A percentile compares a stretch with the other conserved stretches of the same genome.
Evolutionary conservation across 805 yeast genomes (phyloP).

Genomic region (Dipodascus albidus): DNA sequence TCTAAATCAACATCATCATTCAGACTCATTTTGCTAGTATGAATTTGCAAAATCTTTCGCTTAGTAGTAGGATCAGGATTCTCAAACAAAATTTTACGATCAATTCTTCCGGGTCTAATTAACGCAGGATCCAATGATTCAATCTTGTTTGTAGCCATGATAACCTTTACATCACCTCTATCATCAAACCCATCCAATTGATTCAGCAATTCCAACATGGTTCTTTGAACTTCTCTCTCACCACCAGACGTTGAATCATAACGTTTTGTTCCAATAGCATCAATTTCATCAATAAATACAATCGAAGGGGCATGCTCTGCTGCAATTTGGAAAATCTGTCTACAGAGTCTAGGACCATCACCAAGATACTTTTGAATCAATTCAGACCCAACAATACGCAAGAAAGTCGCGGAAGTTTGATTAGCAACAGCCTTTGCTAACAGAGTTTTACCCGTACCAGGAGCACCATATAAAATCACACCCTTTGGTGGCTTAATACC

Average conservation of each 20-base stretch:
- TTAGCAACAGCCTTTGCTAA: constrained; percentile 97
- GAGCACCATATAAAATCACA: constrained; percentile 93
- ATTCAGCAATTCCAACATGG: constrained; percentile 90
- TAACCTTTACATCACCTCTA: constrained; percentile 92
- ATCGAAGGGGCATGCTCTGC: constrained; percentile 97
- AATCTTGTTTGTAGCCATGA: constrained; percentile 95
- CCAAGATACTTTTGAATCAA: constrained; percentile 94
- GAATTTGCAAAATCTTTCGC: constrained; percentile 84
- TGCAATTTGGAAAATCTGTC: constrained; percentile 93
- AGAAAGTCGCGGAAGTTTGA: constrained; percentile 91
- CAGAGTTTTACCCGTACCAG: constrained; percentile 95
- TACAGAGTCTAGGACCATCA: constrained; percentile 90
- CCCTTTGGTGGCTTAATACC: constrained; percentile 98
- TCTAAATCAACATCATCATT: constrained; percentile 82
- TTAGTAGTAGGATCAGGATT: constrained; percentile 90
- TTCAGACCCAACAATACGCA: constrained; percentile 95
- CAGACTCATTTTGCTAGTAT: constrained; percentile 86
- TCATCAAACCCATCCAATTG: constrained; percentile 97
- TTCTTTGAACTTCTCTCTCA: constrained; percentile 94
- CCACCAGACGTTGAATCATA: constrained; percentile 89
- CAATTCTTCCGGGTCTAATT: constrained; percentile 95
- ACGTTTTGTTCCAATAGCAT: constrained; percentile 98
- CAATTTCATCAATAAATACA: constrained; percentile 96
- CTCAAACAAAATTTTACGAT: constrained; percentile 89
- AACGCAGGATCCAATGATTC: constrained; percentile 93